Evolutionary conservation across 306 rosid species (phyloP), one percentile per base, ranked within the genome.

Genomic region (Corylus heterophylla): DNA sequence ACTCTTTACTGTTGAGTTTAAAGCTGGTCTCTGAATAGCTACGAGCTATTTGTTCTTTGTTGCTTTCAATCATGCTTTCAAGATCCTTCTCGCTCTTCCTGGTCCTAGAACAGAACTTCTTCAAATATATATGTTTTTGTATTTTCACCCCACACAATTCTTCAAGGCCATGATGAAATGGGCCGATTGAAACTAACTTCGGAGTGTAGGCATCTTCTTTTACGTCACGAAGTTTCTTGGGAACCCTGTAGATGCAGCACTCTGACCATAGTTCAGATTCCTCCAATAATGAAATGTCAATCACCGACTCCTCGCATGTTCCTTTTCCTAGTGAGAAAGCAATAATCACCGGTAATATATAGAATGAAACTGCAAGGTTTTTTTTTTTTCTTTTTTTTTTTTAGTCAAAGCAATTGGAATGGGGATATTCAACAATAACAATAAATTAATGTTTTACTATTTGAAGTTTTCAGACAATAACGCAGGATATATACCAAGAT

Each of bases 131-230:
- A 49, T 4, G 0, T 54, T 54, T 54, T 0, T 5, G 2, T 16
- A 0, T 54, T 1, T 54, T 0, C 84, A 81, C 69, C 13, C 71
- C 49, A 52, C 31, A 6, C 37, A 49, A 27, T 22, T 69, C 50
- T 7, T 16, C 54, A 1, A 35, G 56, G 11, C 54, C 66, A 12
- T 75, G 12, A 76, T 75, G 84, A 29, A 74, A 75, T 29, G 63
- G 80, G 22, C 84, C 84, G 2, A 81, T 81, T 4, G 80, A 81
- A 8, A 81, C 20, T 8, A 81, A 20, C 29, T 81, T 70, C 8
- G 84, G 84, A 47, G 79, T 75, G 80, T 69, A 80, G 12, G 76
- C 62, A 16, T 48, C 54, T 47, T 48, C 66, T 0, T 75, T 75
- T 7, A 75, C 80, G 9, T 69, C 35, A 2, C 84, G 55, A 5